Percentiles rank a stretch among this genome's conserved stretches.
These are phyloP conservation scores for Globisporangium carolinianum DNA, from an alignment of 352 stramenopile species.

Conservation along the genomic window DNA sequence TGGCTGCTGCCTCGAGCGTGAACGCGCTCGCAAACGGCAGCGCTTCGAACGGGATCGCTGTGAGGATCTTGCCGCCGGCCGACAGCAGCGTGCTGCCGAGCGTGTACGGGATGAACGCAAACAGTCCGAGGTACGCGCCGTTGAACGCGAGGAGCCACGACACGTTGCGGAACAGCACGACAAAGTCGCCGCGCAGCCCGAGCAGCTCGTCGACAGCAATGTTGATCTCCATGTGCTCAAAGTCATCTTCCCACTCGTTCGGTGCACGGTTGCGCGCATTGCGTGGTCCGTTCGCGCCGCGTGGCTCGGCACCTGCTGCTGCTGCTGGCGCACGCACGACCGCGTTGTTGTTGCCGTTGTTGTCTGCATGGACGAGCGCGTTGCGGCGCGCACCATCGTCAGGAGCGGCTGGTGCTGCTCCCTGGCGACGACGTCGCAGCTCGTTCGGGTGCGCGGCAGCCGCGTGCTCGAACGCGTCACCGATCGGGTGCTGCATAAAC, in stretches of 20 bases:
- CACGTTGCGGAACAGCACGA: constrained; percentile 93
- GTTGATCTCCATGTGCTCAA: constrained; percentile 92
- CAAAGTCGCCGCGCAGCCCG: constrained; percentile 92
- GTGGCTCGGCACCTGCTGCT: constrained; percentile 6
- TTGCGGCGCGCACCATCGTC: not conserved
- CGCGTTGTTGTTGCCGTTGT: not conserved
- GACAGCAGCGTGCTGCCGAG: constrained; percentile 89
- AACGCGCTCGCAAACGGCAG: constrained; percentile 18
- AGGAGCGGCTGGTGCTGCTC: no score
- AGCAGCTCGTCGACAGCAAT: constrained; percentile 96
- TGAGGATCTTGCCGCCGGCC: constrained; percentile 52
- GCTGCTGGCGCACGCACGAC: constrained; percentile 5
- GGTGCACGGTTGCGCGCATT: constrained; percentile 18
- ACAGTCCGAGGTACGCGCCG: constrained; percentile 94
- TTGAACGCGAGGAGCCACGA: constrained; percentile 97
- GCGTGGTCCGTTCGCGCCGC: not conserved
- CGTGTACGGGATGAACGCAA: constrained; percentile 94
- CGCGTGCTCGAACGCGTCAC: constrained; percentile 17
- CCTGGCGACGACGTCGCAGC: constrained; percentile 30
- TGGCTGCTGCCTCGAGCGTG: constrained; percentile 10
- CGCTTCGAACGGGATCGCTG: constrained; percentile 33
- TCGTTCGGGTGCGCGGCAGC: constrained; percentile 18
- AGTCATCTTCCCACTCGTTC: constrained; percentile 82
- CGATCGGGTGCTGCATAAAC: constrained; percentile 32
- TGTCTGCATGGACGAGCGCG: not conserved